Evolutionary conservation across 2,329 filamentous ascomycete genomes (phyloP), one percentile per base, ranked within the genome.

Genomic region (Cordyceps fumosorosea): DNA sequence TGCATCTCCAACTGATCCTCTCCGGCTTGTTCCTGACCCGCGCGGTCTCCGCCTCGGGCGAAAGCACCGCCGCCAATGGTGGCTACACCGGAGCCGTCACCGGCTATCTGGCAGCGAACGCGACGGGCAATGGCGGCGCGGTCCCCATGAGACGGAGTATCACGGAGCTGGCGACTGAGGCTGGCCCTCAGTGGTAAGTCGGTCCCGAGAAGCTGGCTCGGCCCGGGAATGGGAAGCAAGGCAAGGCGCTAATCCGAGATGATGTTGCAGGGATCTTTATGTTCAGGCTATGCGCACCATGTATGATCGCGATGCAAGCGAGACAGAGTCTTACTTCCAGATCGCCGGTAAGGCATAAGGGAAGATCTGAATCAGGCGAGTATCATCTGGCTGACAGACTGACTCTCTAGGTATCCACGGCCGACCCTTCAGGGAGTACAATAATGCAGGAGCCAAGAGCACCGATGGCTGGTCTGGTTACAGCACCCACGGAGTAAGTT

Each of bases 281-380:
- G 73, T 84, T 26, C 76, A 75, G 48, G 77, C 79, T 18, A 66
- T 84, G 24, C 69, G 71, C 37, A 70, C 73, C 37, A 72, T 84
- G 64, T 76, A 82, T 58, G 72, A 72, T 3, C 70, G 69, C 34
- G 67, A 77, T 62, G 71, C 78, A 52, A 68, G 70, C 6, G 75
- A 83, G 40, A 72, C 74, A 52, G 65, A 74, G 62, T 84, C 81
- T 1, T 84, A 77, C 68, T 84, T 81, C 66, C 76, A 80, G 62
- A 70, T 84, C 60, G 71, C 73, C 56, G 81, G 81, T 80, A 71
- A 64, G 69, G 3, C 20, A 16, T 10, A 5, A 14, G 53, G 14
- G 42, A 32, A 12, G 22, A 29, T 3, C 10, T 26, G 4, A 18
- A 4, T 10, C 5, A n/a, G 22, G 18, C 1, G 10, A 10, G 11